phyloP scores from a whole-genome alignment of 2,329 filamentous ascomycete genomes.

The Mycosphaerella arachidis region DNA sequence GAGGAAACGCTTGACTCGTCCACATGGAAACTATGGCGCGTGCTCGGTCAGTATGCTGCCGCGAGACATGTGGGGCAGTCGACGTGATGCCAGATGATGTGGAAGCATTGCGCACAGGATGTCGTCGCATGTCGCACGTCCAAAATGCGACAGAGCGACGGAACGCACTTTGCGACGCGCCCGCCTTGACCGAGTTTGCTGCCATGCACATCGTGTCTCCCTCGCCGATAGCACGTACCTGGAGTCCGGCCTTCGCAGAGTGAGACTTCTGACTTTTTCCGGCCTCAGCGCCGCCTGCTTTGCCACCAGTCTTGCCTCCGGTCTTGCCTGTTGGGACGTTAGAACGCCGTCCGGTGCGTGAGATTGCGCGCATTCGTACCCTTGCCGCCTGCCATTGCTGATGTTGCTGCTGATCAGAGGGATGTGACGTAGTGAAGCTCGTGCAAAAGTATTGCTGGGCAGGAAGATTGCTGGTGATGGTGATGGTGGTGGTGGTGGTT shows the following conservation, averaged over 20 bases:
- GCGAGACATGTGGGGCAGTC: conserved; percentile 5
- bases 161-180: conserved; percentile 29
- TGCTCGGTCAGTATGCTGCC: neutral
- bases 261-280: conserved; percentile 91
- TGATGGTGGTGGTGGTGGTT: conserved; percentile 1
- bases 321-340: conserved; percentile 46
- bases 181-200: conserved; percentile 12
- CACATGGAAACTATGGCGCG: conserved; percentile 79
- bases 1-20: conserved; percentile 99
- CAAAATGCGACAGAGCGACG: conserved; percentile 8
- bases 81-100: neutral
- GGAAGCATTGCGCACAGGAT: neutral
- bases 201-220: conserved; percentile 2
- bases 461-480: neutral
- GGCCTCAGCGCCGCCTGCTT: conserved; percentile 62
- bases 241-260: conserved; percentile 88
- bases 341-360: conserved; percentile 20
- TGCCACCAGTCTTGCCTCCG: conserved; percentile 86
- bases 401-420: conserved; percentile 2
- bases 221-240: conserved; percentile 61
- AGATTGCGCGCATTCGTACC: conserved; percentile 59
- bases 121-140: neutral
- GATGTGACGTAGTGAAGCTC: conserved; percentile 6
- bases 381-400: conserved; percentile 76
- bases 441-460: conserved; percentile 2